These are phyloP conservation scores for Stagonosporopsis vannaccii DNA, from an alignment of 2,329 filamentous ascomycete genomes.

Conservation along the genomic window DNA sequence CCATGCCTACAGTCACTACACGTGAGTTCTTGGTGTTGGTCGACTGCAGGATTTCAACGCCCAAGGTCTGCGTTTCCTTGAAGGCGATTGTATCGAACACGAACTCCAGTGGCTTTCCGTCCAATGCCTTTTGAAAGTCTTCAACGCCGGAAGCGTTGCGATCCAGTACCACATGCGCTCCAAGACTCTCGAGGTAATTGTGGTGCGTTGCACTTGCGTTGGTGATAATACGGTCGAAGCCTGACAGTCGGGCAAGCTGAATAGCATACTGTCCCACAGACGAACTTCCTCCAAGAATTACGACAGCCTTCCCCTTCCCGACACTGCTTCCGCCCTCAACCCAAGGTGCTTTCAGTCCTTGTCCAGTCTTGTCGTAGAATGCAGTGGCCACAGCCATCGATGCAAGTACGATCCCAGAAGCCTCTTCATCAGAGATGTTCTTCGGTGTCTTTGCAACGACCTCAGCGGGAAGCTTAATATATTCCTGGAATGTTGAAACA, in stretches of 20 bases:
- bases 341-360: slow-evolving; percentile 11
- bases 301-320: slow-evolving; percentile 34
- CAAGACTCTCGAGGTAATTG: slow-evolving; percentile 43
- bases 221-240: slow-evolving; percentile 47
- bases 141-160: slow-evolving; percentile 1
- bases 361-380: slow-evolving; percentile 19
- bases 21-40: slow-evolving; percentile 4
- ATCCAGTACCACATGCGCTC: slow-evolving; percentile 32
- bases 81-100: slow-evolving; percentile 17
- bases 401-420: slow-evolving; percentile 11
- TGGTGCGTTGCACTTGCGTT: slow-evolving; percentile 43
- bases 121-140: slow-evolving; percentile 11
- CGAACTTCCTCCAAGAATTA: slow-evolving; percentile 50
- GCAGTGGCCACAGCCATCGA: slow-evolving; percentile 9
- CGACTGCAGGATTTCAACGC: slow-evolving; percentile 9
- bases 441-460: slow-evolving; percentile 39
- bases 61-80: slow-evolving; percentile 9
- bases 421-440: slow-evolving; percentile 19
- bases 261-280: slow-evolving; percentile 47
- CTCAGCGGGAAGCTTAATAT: slow-evolving; percentile 22
- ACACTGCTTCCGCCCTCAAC: slow-evolving; percentile 22
- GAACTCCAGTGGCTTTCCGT: slow-evolving; percentile 11
- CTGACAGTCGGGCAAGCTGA: slow-evolving; percentile 47
- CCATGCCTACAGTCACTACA: not conserved
- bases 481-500: slow-evolving; percentile 37